These are phyloP conservation scores for Parathielavia hyrcaniae DNA, from an alignment of 495 filamentous ascomycete species.

Conservation along the genomic window DNA sequence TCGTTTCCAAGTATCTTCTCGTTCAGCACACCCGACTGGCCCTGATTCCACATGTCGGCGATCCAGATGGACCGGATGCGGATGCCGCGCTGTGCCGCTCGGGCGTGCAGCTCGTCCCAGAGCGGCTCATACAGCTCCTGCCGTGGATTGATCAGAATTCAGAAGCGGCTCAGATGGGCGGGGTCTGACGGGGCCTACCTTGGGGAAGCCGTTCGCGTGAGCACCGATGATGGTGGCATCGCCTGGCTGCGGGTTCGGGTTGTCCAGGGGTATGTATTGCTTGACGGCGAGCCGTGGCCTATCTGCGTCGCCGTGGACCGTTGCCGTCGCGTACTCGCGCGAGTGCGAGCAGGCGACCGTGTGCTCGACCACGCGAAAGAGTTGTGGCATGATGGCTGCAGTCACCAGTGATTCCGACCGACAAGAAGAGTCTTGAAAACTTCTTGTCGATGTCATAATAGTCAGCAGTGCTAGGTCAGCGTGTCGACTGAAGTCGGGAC, in stretches of 20 bases:
- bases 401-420: no score
- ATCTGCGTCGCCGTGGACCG: conserved; percentile 56
- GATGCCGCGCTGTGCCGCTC: conserved; percentile 47
- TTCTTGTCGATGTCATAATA: no score
- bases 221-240: conserved; percentile 80
- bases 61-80: conserved; percentile 79
- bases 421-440: no score
- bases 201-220: conserved; percentile 87
- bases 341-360: conserved; percentile 60
- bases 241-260: conserved; percentile 55
- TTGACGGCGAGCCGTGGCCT: conserved; percentile 65
- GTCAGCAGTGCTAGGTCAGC: no score
- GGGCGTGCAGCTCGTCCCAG: conserved; percentile 65
- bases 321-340: conserved; percentile 63
- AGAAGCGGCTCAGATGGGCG: background rate
- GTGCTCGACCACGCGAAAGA: conserved; percentile 50
- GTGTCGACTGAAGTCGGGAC: no score
- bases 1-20: conserved; percentile 70
- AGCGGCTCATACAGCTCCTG: conserved; percentile 82
- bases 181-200: conserved; percentile 42
- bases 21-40: conserved; percentile 68
- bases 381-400: conserved; percentile 21
- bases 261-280: conserved; percentile 72
- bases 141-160: background rate
- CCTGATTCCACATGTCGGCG: conserved; percentile 72